Conservation (phyloP, 371 early-diverging fungal species). For the Rhizopus sp. region DNA sequence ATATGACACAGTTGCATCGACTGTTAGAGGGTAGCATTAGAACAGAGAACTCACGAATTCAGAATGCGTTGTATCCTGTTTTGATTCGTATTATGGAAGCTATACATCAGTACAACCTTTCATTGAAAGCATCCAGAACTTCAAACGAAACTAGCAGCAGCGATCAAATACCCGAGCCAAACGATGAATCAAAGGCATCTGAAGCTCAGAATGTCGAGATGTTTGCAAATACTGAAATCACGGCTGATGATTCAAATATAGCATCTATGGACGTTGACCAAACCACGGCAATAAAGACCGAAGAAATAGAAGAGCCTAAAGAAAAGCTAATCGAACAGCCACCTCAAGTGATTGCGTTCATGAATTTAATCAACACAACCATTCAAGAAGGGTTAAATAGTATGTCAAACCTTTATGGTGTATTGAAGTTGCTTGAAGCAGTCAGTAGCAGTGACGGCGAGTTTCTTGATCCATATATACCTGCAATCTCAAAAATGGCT, state of each 20-base stretch:
- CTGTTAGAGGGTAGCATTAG: slow-evolving; percentile 71
- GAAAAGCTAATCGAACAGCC: slow-evolving; percentile 8
- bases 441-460: slow-evolving; percentile 69
- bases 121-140: background rate
- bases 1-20: slow-evolving; percentile 67
- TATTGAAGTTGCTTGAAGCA: slow-evolving; percentile 75
- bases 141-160: background rate
- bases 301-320: slow-evolving; percentile 9
- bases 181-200: background rate
- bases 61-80: slow-evolving; percentile 67
- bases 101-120: slow-evolving; percentile 36
- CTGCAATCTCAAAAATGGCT: slow-evolving; percentile 84
- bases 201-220: background rate
- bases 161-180: background rate
- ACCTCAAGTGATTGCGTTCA: slow-evolving; percentile 64
- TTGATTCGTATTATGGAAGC: slow-evolving; percentile 61
- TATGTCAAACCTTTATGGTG: slow-evolving; percentile 67
- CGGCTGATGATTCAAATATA: background rate
- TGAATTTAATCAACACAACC: slow-evolving; percentile 60
- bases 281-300: background rate
- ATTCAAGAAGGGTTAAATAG: slow-evolving; percentile 70
- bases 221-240: background rate
- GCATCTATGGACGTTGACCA: background rate
- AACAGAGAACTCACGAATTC: slow-evolving; percentile 65
- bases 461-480: slow-evolving; percentile 69